Percentiles rank a stretch among this genome's conserved stretches.
phyloP scores from a whole-genome alignment of 1,284 basidiomycete species.

The Austroboletus niveus region DNA sequence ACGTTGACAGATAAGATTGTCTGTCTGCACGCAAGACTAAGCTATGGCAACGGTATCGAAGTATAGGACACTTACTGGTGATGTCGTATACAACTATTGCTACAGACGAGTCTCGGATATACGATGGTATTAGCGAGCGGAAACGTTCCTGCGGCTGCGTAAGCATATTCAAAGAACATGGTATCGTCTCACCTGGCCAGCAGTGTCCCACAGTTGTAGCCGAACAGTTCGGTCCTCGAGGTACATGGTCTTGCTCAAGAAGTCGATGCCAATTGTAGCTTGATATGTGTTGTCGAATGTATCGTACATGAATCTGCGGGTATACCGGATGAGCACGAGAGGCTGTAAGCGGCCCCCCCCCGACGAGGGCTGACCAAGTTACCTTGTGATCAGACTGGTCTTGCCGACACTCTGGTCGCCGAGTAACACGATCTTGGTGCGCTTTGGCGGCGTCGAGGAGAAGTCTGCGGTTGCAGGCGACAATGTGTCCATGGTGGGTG shows the following conservation, averaged over 20 bases:
- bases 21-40: slow-evolving; percentile 60
- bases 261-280: slow-evolving; percentile 99
- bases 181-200: slow-evolving; percentile 72
- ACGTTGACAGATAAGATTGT: slow-evolving; percentile 94
- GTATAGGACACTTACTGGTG: slow-evolving; percentile 69
- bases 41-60: background rate
- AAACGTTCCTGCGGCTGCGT: slow-evolving; percentile 81
- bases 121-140: slow-evolving; percentile 96
- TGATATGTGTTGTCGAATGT: slow-evolving; percentile 99
- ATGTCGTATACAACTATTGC: slow-evolving; percentile 99
- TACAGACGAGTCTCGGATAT: slow-evolving; percentile 98
- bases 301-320: slow-evolving; percentile 92
- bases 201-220: slow-evolving; percentile 98
- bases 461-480: slow-evolving; percentile 76
- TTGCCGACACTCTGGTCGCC: slow-evolving; percentile 94
- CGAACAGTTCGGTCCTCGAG: slow-evolving; percentile 97
- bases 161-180: slow-evolving; percentile 3
- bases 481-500: slow-evolving; percentile 42
- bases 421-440: slow-evolving; percentile 94
- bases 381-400: slow-evolving; percentile 94
- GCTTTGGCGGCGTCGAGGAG: slow-evolving; percentile 84
- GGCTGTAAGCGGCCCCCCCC: background rate
- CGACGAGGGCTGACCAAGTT: slow-evolving; percentile 39
- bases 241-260: slow-evolving; percentile 99
- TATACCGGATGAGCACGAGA: background rate